Conservation (phyloP, 352 stramenopile species). For the Phytophthora pistaciae region DNA sequence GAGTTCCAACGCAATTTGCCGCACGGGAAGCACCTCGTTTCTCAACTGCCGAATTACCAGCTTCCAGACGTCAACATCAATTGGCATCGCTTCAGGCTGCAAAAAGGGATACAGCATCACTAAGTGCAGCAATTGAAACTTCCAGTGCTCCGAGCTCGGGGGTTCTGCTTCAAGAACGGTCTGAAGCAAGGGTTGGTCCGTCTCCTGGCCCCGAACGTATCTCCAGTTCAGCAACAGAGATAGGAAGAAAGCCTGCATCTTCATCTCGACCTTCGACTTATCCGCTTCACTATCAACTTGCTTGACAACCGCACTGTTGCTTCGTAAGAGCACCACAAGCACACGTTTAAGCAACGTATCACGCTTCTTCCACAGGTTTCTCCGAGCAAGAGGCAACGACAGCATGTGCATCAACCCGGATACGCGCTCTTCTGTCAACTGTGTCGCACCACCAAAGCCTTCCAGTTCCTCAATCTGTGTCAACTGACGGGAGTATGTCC, state of each 20-base stretch:
- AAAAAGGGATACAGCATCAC: constrained; percentile 74
- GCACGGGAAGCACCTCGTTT: constrained; percentile 74
- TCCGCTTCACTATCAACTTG: constrained; percentile 59
- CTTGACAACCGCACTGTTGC: constrained; percentile 58
- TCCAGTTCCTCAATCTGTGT: constrained; percentile 59
- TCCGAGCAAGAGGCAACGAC: constrained; percentile 44
- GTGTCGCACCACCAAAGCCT: constrained; percentile 30
- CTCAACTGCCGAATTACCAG: constrained; percentile 59
- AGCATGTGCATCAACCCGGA: constrained; percentile 50
- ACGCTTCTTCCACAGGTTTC: constrained; percentile 60
- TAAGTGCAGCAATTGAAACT: constrained; percentile 81
- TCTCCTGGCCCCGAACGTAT: constrained; percentile 41
- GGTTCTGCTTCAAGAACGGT: constrained; percentile 53
- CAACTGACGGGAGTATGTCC: constrained; percentile 56
- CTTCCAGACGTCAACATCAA: constrained; percentile 57
- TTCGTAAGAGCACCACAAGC: constrained; percentile 55
- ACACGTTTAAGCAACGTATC: constrained; percentile 47
- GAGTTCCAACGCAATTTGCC: constrained; percentile 62
- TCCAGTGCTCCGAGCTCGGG: constrained; percentile 64
- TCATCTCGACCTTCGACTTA: constrained; percentile 65
- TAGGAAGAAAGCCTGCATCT: constrained; percentile 66
- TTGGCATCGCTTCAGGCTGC: constrained; percentile 48
- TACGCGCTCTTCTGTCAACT: constrained; percentile 56
- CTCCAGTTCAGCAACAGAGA: constrained; percentile 61
- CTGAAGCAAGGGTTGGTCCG: constrained; percentile 32